Percentiles rank a stretch among this genome's conserved stretches.
These are phyloP conservation scores for Cucurbita ficifolia DNA, from an alignment of 306 rosid species.

Conservation along the genomic window DNA sequence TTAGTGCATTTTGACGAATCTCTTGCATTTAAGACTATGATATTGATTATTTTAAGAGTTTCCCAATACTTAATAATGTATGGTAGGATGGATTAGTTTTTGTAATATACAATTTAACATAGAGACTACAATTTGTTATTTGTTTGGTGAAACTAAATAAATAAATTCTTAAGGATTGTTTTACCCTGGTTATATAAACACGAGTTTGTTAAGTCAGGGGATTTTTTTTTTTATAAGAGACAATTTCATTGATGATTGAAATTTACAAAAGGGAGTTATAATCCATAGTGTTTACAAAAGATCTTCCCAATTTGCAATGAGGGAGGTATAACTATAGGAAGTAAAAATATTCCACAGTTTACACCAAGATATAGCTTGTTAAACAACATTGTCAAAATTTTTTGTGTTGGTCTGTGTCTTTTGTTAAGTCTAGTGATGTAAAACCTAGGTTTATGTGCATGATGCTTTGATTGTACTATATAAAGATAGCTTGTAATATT, in stretches of 20 bases:
- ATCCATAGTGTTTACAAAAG: too few species aligned
- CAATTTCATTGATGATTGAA: too few species aligned
- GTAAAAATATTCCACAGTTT: too few species aligned
- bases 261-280: too few species aligned
- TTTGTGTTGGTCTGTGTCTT: too few species aligned
- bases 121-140: not conserved
- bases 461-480: not conserved
- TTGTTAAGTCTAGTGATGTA: too few species aligned
- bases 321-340: too few species aligned
- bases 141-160: not conserved
- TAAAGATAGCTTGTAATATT: not conserved
- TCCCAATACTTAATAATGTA: not conserved
- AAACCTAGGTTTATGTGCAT: not conserved
- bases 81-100: not conserved
- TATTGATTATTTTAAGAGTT: not conserved
- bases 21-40: not conserved
- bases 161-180: not conserved
- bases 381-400: too few species aligned
- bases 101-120: not conserved
- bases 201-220: not conserved
- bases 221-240: too few species aligned
- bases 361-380: too few species aligned
- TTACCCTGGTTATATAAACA: not conserved
- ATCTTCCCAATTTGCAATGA: too few species aligned
- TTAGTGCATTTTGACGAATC: not conserved